Evolutionary conservation across 116 monocot genomes (phyloP), one percentile per base, ranked within the genome.

Genomic region (Zostera marina): DNA sequence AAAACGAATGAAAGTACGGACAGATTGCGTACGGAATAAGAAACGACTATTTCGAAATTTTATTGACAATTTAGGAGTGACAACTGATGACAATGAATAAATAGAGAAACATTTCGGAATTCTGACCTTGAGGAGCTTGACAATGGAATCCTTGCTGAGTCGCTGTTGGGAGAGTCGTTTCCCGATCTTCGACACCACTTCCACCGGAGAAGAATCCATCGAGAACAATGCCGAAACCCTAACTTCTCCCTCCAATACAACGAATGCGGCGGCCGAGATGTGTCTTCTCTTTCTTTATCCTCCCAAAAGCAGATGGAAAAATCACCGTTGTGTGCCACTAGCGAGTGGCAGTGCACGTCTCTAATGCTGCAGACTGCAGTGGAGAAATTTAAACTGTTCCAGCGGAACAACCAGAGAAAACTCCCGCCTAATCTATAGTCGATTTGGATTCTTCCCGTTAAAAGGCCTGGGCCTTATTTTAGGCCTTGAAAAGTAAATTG

Each of bases 101-200:
- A 15, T 20, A 13, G 49, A 2, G 20, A 13, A n/a, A n/a, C n/a
- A n/a, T 17, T 15, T 17, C 49, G n/a, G 15, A 20, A 17, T 48
- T 41, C 54, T 55, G 44, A 79, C 91, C 91, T 85, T 91, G 42
- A 91, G 84, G 8, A 79, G 76, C 72, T 91, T 85, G 21, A 91
- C 75, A 3, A 79, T 63, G 55, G 70, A 55, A 53, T 85, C 79
- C 70, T 91, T 91, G 72, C 62, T 75, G 32, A 79, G 77, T 44
- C 75, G 76, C 42, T 72, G 57, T 24, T 70, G 76, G 22, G 72
- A 57, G 64, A 91, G 85, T 44, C 48, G 52, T 63, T 65, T 74
- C n/a, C 76, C 80, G 44, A 90, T 72, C 25, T 69, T 59, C 52
- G 56, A 11, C 17, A 78, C 64, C 20, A 61, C 68, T 60, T 51